Evolutionary conservation across 148 eudicot species (phyloP).

Genomic region (Talinum fruticosum): DNA sequence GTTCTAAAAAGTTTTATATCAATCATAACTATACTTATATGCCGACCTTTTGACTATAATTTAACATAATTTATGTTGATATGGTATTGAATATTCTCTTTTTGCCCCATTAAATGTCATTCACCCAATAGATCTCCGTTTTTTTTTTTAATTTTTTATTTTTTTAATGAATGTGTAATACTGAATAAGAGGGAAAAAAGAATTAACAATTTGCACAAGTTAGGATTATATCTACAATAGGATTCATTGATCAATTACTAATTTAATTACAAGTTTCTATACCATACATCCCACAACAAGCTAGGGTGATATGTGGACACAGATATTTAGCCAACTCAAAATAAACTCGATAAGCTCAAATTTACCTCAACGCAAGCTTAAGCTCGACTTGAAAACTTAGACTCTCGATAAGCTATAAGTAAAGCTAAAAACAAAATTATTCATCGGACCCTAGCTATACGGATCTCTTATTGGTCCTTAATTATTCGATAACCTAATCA

Average conservation of each 20-base stretch:
- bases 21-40: no score
- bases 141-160: no score
- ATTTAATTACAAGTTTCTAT: not conserved
- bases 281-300: not conserved
- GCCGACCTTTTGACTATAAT: no score
- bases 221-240: not conserved
- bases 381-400: not conserved
- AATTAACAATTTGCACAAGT: not conserved
- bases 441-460: not conserved
- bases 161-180: no score
- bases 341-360: not conserved
- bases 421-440: constrained; percentile 1
- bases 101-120: no score
- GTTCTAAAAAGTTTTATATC: no score
- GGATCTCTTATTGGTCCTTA: not conserved
- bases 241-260: not conserved
- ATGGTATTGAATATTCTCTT: no score
- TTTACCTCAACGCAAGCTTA: not conserved
- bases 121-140: no score
- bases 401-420: not conserved
- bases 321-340: not conserved
- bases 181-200: not conserved
- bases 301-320: not conserved
- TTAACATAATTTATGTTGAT: no score
- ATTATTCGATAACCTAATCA: not conserved